These are phyloP conservation scores for Asterionellopsis glacialis DNA, from an alignment of 108 stramenopile genomes.

Conservation along the genomic window DNA sequence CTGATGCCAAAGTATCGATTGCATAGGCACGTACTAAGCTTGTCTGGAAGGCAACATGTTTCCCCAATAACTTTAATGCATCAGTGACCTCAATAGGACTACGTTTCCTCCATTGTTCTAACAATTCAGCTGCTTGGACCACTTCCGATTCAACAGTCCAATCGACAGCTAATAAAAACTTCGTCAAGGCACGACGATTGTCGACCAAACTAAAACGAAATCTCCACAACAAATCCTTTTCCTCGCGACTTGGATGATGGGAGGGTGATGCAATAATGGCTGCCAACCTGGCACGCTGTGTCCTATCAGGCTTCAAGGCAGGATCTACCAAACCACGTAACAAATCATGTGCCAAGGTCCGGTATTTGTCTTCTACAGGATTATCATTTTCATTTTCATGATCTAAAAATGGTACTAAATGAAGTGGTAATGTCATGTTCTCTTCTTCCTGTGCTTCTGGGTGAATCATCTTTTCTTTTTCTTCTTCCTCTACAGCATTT, in stretches of 20 bases:
- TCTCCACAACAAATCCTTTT: constrained; percentile 94
- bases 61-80: constrained; percentile 93
- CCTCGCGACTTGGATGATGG: constrained; percentile 78
- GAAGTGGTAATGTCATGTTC: constrained; percentile 23
- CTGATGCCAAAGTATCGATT: constrained; percentile 84
- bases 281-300: constrained; percentile 72
- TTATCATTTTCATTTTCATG: constrained; percentile 73
- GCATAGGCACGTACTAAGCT: constrained; percentile 91
- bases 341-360: constrained; percentile 87
- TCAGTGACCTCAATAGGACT: constrained; percentile 95
- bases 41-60: constrained; percentile 88
- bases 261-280: constrained; percentile 81
- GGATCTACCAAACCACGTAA: constrained; percentile 93
- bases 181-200: constrained; percentile 89
- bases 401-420: constrained; percentile 60
- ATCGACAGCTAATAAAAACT: constrained; percentile 94
- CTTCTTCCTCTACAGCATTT: constrained; percentile 10
- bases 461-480: too few relatives aligned
- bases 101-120: constrained; percentile 91
- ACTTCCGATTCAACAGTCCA: constrained; percentile 94
- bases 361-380: constrained; percentile 93
- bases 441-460: neutral
- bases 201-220: constrained; percentile 95
- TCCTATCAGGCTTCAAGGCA: constrained; percentile 90
- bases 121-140: constrained; percentile 88